These are phyloP conservation scores for Chlorella ohadii DNA, from an alignment of 139 green algal species.

Conservation along the genomic window DNA sequence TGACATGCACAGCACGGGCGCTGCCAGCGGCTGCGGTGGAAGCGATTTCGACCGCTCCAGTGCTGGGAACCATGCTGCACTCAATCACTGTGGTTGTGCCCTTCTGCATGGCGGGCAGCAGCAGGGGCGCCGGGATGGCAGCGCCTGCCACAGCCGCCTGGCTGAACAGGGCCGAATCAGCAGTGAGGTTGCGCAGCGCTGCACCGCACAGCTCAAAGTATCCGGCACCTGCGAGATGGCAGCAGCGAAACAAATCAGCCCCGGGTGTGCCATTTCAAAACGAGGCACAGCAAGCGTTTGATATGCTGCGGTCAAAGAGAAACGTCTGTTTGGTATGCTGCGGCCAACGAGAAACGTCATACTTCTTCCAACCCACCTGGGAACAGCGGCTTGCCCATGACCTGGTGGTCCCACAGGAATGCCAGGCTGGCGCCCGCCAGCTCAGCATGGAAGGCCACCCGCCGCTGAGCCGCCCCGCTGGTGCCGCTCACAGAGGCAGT, in stretches of 20 bases:
- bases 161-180: background rate
- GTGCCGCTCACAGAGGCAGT: background rate
- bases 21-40: background rate
- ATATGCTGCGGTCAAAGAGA: no score
- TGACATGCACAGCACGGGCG: slow-evolving; percentile 47
- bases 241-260: no score
- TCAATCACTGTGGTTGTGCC: background rate
- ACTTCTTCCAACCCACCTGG: slow-evolving; percentile 22
- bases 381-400: slow-evolving; percentile 63
- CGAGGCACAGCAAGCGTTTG: no score
- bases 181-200: slow-evolving; percentile 3
- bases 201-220: slow-evolving; percentile 46
- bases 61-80: background rate
- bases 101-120: slow-evolving; percentile 23
- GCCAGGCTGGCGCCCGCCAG: slow-evolving; percentile 50
- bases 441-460: slow-evolving; percentile 44
- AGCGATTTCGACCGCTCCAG: slow-evolving; percentile 12
- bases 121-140: slow-evolving; percentile 37
- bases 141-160: background rate
- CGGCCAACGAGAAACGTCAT: no score
- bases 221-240: slow-evolving; percentile 47
- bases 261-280: no score
- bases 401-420: slow-evolving; percentile 81
- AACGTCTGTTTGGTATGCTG: no score
- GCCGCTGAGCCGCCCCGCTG: background rate